Evolutionary conservation across 108 stramenopile genomes (phyloP).

Genomic region (Mediolabrus comicus): DNA sequence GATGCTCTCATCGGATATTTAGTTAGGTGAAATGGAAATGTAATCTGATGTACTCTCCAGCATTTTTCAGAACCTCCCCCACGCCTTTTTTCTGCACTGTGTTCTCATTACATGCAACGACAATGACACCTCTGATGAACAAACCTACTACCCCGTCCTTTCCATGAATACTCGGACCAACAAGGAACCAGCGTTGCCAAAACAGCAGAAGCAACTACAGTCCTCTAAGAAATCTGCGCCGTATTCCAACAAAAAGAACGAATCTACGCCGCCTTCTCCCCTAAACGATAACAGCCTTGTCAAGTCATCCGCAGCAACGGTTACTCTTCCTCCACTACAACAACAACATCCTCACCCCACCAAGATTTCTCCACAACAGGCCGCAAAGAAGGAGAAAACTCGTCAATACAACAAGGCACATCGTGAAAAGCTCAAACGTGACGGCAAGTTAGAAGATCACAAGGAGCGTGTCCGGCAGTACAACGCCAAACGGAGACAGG

Average conservation of each 20-base stretch:
- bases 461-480: neutral
- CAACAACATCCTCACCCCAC: too few relatives aligned
- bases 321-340: neutral
- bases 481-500: neutral
- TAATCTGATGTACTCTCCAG: too few relatives aligned
- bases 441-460: neutral
- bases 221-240: neutral
- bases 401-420: neutral
- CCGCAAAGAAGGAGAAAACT: neutral
- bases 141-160: neutral
- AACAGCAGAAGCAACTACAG: neutral
- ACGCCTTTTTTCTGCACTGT: neutral
- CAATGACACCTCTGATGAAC: neutral
- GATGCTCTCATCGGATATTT: too few relatives aligned
- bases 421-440: neutral
- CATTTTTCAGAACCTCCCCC: neutral
- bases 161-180: neutral
- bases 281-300: neutral
- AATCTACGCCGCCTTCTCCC: neutral
- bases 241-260: neutral
- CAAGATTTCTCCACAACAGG: too few relatives aligned
- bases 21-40: too few relatives aligned
- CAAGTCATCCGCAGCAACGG: neutral
- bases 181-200: neutral
- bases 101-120: neutral